phyloP scores from a whole-genome alignment of 768 basidiomycete species.

The Mycena galericulata region DNA sequence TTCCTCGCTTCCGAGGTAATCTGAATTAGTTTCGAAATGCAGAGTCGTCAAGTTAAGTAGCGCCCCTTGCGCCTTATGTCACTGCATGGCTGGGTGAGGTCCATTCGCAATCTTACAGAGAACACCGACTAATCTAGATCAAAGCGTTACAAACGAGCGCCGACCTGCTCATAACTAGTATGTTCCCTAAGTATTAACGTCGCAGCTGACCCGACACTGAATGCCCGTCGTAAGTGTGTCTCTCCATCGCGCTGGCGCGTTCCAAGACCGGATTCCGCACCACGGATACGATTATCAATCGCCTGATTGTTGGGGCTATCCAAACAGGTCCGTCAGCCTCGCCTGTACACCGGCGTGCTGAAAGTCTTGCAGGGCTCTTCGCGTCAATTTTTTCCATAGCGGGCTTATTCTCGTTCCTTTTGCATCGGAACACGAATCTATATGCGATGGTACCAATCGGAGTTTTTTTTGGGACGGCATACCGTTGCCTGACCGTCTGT shows the following conservation, averaged over 20 bases:
- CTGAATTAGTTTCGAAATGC: constrained; percentile 33
- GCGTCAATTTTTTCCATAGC: constrained; percentile 48
- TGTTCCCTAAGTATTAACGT: background rate
- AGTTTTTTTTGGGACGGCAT: background rate
- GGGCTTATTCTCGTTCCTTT: constrained; percentile 45
- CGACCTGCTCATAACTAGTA: constrained; percentile 29
- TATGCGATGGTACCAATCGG: constrained; percentile 47
- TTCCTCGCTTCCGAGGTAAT: no score
- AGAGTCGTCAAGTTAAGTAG: no score
- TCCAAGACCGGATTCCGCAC: constrained; percentile 27
- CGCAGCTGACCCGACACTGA: background rate
- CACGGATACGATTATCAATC: constrained; percentile 34
- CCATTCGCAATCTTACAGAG: background rate
- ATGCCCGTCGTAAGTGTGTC: constrained; percentile 17
- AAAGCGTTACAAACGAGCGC: constrained; percentile 32
- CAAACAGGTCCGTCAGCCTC: constrained; percentile 14
- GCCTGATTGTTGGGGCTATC: constrained; percentile 28
- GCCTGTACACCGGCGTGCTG: background rate
- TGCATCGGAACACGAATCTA: constrained; percentile 41
- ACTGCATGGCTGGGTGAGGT: constrained; percentile 45
- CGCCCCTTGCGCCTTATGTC: constrained; percentile 40
- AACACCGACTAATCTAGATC: background rate
- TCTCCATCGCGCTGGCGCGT: constrained; percentile 23
- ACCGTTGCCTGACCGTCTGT: background rate
- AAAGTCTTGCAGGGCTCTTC: constrained; percentile 37